Base-by-base conservation (phyloP, 176 grass and related monocot species). In the Elymus sibiricus region DNA sequence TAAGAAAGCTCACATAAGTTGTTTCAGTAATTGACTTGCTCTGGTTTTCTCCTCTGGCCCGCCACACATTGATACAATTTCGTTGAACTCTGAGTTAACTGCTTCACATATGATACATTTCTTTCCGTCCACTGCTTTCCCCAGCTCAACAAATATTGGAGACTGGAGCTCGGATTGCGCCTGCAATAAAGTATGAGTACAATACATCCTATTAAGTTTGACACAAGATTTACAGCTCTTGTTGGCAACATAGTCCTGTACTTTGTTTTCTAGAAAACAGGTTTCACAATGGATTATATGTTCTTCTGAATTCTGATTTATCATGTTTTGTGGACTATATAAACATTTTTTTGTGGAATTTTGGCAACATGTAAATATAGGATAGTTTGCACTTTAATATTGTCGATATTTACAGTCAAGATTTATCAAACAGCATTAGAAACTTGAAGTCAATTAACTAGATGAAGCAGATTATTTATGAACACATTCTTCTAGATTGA, bases 1-100 rank as follows among this genome's bases (percentile, higher is more conserved):
- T 61, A 85, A 70, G 55, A 82, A 49, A 87, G 87, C 91, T 90
- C 89, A 95, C 97, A 62, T 49, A 12, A 98, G 92, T 70, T 76
- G 61, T 85, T 95, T 92, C 76, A 95, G 62, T 65, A 96, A 83
- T 39, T 83, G 64, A 83, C 6, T 87, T 83, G 94, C 88, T 89
- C 94, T 92, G 13, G 38, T 65, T 80, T 88, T 94, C 88, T 98
- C 97, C 53, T 85, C 83, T 31, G 84, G 84, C 25, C 94, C 97
- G 47, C 90, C 92, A 61, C 92, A 95, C 86, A 92, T 92, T 6
- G 82, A 89, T 90, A 94, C 92, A 79, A 98, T 89, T 88, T 95
- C 90, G 70, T 84, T 85, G 78, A 95, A 94, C 71, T 95, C 97
- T 2, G 59, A 89, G 16, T 53, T 71, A 73, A 92, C 88, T 28